Base-by-base conservation (phyloP, 2,329 filamentous ascomycete species). In the Paecilomyces formosus region DNA sequence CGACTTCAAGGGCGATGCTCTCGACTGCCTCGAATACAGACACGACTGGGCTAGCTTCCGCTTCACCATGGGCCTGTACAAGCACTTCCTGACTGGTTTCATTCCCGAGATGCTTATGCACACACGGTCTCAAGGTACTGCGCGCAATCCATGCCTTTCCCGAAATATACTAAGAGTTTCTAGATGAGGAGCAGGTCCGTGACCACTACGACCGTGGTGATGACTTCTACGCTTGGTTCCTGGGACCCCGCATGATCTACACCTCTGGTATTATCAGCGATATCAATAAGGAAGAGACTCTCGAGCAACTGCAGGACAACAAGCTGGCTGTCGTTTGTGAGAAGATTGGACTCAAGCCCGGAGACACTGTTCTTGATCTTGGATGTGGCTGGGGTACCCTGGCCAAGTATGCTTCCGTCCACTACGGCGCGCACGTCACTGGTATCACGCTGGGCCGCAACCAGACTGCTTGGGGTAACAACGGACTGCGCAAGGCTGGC, bases 311-410 rank as follows among this genome's bases (percentile, higher is more conserved):
- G 53, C 94, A 97, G 81, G 93, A 97, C 77, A 97, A 97, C 85
- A 97, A 99, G 80, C 81, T 97, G 68, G 88, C 89, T 65, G 82
- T 96, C 66, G 93, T 99, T 55, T 97, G 93, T 76, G 92, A 97
- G 78, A 97, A 97, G 85, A 92, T 97, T 65, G 88, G 82, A 53
- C 82, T 97, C 60, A 82, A 94, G 79, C 78, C 86, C 65, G 91
- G 88, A 67, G 92, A 97, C 74, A 84, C 77, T 57, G 79, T 97
- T 77, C 88, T 97, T 60, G 94, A 97, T 70, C 95, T 99, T 71
- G 94, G 94, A 72, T 97, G 93, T 74, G 94, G 94, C 67, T 99
- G 94, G 94, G 94, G 94, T 70, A 97, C 94, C 33, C 88, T 99
- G 60, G 88, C 92, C 71, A 91, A 91, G 71, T 97, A 92, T 71